These are phyloP conservation scores for Boletus speciosus DNA, from an alignment of 768 basidiomycete species.

Conservation along the genomic window DNA sequence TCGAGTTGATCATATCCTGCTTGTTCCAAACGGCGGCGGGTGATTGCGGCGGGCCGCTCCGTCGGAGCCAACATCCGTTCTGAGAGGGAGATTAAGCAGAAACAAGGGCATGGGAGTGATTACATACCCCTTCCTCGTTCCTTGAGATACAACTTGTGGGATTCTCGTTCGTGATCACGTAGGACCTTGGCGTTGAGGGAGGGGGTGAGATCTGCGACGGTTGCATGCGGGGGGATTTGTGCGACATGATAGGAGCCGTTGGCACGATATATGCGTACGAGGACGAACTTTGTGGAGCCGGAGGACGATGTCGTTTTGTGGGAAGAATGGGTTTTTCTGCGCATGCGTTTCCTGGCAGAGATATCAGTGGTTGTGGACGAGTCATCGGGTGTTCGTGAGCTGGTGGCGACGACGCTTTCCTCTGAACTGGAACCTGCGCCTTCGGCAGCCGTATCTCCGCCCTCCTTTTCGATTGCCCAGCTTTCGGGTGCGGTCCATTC, in stretches of 20 bases:
- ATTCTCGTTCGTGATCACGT: constrained; percentile 48
- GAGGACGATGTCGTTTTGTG: constrained; percentile 16
- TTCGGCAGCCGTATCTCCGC: constrained; percentile 33
- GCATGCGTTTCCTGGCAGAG: constrained; percentile 18
- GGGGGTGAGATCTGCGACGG: constrained; percentile 63
- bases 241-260: constrained; percentile 73
- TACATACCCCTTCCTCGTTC: constrained; percentile 70
- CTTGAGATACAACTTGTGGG: constrained; percentile 68
- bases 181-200: constrained; percentile 59
- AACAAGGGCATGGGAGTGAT: background rate
- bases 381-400: constrained; percentile 16
- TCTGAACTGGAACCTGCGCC: constrained; percentile 43
- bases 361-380: constrained; percentile 11
- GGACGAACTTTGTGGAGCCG: constrained; percentile 35
- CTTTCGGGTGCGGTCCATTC: constrained; percentile 73
- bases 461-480: constrained; percentile 64
- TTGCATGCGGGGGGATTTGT: constrained; percentile 57
- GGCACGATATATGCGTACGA: constrained; percentile 73
- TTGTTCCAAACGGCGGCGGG: constrained; percentile 78
- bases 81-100: constrained; percentile 28
- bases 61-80: constrained; percentile 80
- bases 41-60: constrained; percentile 83
- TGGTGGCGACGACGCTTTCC: constrained; percentile 22
- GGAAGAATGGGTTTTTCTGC: constrained; percentile 23
- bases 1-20: constrained; percentile 86